These are phyloP conservation scores for Cercophora scortea DNA, from an alignment of 495 filamentous ascomycete genomes.

Conservation along the genomic window DNA sequence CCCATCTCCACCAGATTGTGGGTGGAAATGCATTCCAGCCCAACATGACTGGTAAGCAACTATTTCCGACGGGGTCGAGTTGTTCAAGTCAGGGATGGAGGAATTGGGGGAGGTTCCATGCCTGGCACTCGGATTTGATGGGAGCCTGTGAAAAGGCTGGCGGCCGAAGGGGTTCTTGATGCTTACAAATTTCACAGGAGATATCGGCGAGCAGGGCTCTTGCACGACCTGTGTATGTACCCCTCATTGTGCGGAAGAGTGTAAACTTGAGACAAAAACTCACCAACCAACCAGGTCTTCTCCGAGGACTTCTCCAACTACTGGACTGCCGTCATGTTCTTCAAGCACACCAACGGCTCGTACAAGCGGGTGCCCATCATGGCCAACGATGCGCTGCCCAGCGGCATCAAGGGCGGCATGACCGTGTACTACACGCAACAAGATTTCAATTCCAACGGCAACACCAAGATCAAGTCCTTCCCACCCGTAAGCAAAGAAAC, in stretches of 20 bases:
- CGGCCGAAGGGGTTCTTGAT: no score
- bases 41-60: slow-evolving; percentile 20
- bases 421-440: slow-evolving; percentile 43
- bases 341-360: slow-evolving; percentile 41
- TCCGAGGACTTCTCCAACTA: slow-evolving; percentile 41
- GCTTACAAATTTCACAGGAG: slow-evolving; percentile 8
- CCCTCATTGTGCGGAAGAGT: no score
- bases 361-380: slow-evolving; percentile 37
- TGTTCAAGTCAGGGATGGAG: no score
- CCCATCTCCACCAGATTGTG: slow-evolving; percentile 39
- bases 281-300: slow-evolving; percentile 11
- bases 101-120: no score
- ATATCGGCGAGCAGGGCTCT: slow-evolving; percentile 28
- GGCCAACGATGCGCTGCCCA: slow-evolving; percentile 34
- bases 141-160: no score
- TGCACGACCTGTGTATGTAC: slow-evolving; percentile 9
- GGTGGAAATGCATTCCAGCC: slow-evolving; percentile 41
- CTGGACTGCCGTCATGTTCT: slow-evolving; percentile 45
- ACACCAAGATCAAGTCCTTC: slow-evolving; percentile 39
- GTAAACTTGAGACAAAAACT: no score
- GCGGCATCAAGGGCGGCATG: slow-evolving; percentile 41
- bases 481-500: slow-evolving; percentile 27
- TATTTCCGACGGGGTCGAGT: no score
- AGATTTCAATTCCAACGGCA: slow-evolving; percentile 34
- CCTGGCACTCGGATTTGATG: no score